Conservation (phyloP, 2,329 filamentous ascomycete genomes). For the Cordyceps javanica region DNA sequence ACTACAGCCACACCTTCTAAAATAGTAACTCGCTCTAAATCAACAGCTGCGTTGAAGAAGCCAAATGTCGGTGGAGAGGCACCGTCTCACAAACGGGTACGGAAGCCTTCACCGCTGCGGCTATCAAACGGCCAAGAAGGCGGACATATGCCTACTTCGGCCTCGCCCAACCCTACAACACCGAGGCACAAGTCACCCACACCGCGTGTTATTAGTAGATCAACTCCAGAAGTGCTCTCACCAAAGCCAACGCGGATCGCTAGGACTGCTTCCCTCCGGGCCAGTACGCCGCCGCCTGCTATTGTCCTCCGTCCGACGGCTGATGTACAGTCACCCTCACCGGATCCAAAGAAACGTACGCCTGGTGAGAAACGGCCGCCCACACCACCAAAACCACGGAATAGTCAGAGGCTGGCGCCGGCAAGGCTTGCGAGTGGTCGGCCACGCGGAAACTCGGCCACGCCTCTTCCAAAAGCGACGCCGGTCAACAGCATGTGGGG, state of each 20-base stretch:
- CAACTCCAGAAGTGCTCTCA: conserved; percentile 22
- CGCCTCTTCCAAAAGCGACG: conserved; percentile 3
- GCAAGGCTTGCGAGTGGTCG: conserved; percentile 2
- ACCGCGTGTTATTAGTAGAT: conserved; percentile 15
- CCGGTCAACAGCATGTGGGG: conserved; percentile 11
- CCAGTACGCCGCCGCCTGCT: conserved; percentile 23
- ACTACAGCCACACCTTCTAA: background rate
- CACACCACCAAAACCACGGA: conserved; percentile 31
- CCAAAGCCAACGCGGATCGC: conserved; percentile 28
- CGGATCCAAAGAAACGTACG: conserved; percentile 25
- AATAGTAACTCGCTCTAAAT: background rate
- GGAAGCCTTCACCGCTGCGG: background rate
- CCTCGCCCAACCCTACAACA: background rate
- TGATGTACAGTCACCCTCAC: conserved; percentile 19
- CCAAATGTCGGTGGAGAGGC: background rate
- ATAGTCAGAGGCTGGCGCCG: conserved; percentile 18
- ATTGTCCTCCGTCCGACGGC: conserved; percentile 19
- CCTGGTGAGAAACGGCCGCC: conserved; percentile 22
- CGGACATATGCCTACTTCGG: too few species aligned
- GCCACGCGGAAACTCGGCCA: conserved; percentile 15
- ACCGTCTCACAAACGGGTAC: background rate
- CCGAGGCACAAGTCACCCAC: conserved; percentile 14
- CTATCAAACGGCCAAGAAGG: background rate
- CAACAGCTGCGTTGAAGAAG: background rate
- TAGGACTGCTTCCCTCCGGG: conserved; percentile 24